Conservation (phyloP, 2,329 filamentous ascomycete species). For the Chaetomium globosum region DNA sequence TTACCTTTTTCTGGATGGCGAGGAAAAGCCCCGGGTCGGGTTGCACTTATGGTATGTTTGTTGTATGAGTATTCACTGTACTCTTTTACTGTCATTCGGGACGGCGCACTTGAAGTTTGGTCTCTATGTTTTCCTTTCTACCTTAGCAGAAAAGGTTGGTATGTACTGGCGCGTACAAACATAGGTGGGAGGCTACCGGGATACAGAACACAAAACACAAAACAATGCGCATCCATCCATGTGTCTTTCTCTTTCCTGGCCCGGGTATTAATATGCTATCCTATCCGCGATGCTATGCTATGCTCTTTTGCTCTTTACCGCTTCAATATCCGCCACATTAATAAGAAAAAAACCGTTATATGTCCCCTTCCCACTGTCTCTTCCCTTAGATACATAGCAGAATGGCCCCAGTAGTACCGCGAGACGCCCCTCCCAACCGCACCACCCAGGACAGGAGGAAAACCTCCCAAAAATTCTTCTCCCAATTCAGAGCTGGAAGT, state of each 20-base stretch:
- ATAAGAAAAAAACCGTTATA: not conserved
- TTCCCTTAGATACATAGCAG: not conserved
- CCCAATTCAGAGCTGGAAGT: constrained; percentile 44
- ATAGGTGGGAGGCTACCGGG: not conserved
- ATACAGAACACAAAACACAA: constrained; percentile 1
- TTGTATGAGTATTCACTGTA: constrained; percentile 16
- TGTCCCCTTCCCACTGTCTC: not conserved
- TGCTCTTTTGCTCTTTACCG: not conserved
- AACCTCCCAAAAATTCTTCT: not conserved
- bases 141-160: not conserved
- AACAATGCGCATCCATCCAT: not conserved
- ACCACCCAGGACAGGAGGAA: no score
- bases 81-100: not conserved
- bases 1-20: constrained; percentile 13
- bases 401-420: not conserved
- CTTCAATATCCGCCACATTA: not conserved
- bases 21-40: constrained; percentile 1
- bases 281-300: constrained; percentile 7
- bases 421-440: no score
- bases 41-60: constrained; percentile 5
- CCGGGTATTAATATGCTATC: constrained; percentile 21
- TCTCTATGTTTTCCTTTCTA: not conserved
- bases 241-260: not conserved
- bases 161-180: not conserved
- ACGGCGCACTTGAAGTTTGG: constrained; percentile 9